A percentile compares a stretch with the other conserved stretches of the same genome.
phyloP scores from a whole-genome alignment of 2,329 filamentous ascomycete species.

The Chaetothyriales sp. region DNA sequence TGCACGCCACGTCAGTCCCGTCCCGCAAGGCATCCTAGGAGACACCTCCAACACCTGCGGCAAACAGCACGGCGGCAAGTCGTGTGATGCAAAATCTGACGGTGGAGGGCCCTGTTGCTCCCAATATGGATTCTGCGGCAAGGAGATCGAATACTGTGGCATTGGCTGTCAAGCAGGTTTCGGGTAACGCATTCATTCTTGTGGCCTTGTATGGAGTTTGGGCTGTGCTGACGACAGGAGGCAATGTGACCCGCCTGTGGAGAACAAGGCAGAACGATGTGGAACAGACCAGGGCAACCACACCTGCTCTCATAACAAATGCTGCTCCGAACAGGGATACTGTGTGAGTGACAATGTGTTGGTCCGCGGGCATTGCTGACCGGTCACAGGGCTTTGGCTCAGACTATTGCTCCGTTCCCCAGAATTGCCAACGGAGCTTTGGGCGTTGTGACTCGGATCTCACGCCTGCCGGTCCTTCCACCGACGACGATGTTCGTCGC shows the following conservation, averaged over 20 bases:
- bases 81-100: conserved; percentile 8
- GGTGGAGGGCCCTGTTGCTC: conserved; percentile 14
- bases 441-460: conserved; percentile 14
- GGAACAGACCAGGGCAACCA: conserved; percentile 1
- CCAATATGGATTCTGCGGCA: conserved; percentile 6
- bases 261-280: conserved; percentile 4
- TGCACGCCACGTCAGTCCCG: not conserved
- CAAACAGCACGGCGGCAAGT: conserved; percentile 4
- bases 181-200: conserved; percentile 3
- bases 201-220: not conserved
- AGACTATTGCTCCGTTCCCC: conserved; percentile 12
- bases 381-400: not conserved
- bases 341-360: conserved; percentile 7
- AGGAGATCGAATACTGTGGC: conserved; percentile 12
- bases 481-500: conserved; percentile 4
- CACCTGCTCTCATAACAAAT: conserved; percentile 4
- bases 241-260: conserved; percentile 1
- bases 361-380: not conserved
- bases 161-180: conserved; percentile 13
- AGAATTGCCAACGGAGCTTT: conserved; percentile 11
- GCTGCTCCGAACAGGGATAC: conserved; percentile 12
- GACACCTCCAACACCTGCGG: conserved; percentile 12
- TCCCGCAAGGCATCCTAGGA: not conserved
- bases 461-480: conserved; percentile 7
- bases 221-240: conserved; percentile 1